A percentile compares a stretch with the other conserved stretches of the same genome.
phyloP scores from a whole-genome alignment of 495 filamentous ascomycete species.

The Friedmanniomyces endolithicus region DNA sequence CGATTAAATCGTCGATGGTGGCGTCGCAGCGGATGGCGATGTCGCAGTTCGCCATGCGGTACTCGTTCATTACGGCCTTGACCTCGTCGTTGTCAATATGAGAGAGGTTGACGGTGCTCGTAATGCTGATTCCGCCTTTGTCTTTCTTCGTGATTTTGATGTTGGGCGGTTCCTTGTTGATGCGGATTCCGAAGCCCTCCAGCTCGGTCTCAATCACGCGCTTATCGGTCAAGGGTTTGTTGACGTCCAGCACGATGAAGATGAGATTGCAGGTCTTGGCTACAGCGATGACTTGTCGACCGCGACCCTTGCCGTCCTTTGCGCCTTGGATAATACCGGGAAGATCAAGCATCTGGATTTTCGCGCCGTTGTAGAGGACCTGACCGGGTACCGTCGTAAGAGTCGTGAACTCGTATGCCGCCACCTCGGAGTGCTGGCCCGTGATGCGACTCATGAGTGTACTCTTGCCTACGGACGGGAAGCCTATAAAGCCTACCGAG shows the following conservation, averaged over 20 bases:
- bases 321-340: slow-evolving; percentile 98
- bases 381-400: slow-evolving; percentile 95
- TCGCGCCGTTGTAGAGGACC: slow-evolving; percentile 91
- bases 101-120: slow-evolving; percentile 77
- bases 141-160: slow-evolving; percentile 99
- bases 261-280: slow-evolving; percentile 98
- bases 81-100: slow-evolving; percentile 95
- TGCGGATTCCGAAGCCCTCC: slow-evolving; percentile 93
- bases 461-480: slow-evolving; percentile 96
- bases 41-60: slow-evolving; percentile 92
- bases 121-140: slow-evolving; percentile 91
- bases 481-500: slow-evolving; percentile 64
- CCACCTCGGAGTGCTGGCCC: slow-evolving; percentile 91
- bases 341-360: slow-evolving; percentile 96
- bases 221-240: slow-evolving; percentile 96
- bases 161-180: slow-evolving; percentile 95
- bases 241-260: slow-evolving; percentile 96
- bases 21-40: slow-evolving; percentile 97
- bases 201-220: slow-evolving; percentile 91
- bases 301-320: slow-evolving; percentile 95
- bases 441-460: slow-evolving; percentile 91
- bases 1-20: slow-evolving; percentile 82
- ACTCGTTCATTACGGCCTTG: slow-evolving; percentile 93
- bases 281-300: slow-evolving; percentile 96
- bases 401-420: slow-evolving; percentile 97